Evolutionary conservation across 257 asterid genomes (phyloP).

Genomic region (Jaltomata sinuosa): DNA sequence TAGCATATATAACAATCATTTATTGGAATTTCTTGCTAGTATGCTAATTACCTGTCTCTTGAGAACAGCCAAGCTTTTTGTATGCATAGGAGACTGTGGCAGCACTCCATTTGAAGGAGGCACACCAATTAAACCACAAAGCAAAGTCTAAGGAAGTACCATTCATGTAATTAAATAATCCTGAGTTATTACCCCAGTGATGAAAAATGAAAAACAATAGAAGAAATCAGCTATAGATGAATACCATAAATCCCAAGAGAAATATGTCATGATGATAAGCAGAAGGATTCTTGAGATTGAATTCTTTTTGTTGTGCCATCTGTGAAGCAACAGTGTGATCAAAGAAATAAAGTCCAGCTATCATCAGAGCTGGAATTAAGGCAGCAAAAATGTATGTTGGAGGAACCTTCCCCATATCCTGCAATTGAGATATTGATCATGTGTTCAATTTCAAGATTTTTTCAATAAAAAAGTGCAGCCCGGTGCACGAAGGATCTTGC

Average conservation of each 20-base stretch:
- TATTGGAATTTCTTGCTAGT: not conserved
- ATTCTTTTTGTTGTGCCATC: slow-evolving; percentile 6
- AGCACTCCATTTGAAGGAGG: not conserved
- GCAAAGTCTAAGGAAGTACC: not conserved
- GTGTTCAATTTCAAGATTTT: not conserved
- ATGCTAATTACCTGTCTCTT: slow-evolving; percentile 21
- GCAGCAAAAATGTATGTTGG: not conserved
- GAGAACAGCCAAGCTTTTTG: slow-evolving; percentile 40
- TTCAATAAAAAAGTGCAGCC: not conserved
- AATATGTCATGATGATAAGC: slow-evolving; percentile 3
- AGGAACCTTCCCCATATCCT: slow-evolving; percentile 5
- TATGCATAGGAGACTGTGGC: not conserved
- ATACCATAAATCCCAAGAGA: slow-evolving; percentile 6
- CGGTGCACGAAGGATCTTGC: not conserved
- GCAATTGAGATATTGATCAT: not conserved
- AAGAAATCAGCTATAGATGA: not conserved
- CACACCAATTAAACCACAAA: not conserved
- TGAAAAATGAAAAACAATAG: not conserved
- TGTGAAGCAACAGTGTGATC: slow-evolving; percentile 9
- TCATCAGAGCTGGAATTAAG: slow-evolving; percentile 10
- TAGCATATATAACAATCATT: not conserved
- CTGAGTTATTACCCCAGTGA: not conserved
- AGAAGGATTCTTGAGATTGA: slow-evolving; percentile 2
- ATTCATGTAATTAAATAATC: not conserved
- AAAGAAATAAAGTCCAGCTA: not conserved